A percentile compares a stretch with the other conserved stretches of the same genome.
Evolutionary conservation across 352 stramenopile genomes (phyloP).

Genomic region (Achlya hypogyna): DNA sequence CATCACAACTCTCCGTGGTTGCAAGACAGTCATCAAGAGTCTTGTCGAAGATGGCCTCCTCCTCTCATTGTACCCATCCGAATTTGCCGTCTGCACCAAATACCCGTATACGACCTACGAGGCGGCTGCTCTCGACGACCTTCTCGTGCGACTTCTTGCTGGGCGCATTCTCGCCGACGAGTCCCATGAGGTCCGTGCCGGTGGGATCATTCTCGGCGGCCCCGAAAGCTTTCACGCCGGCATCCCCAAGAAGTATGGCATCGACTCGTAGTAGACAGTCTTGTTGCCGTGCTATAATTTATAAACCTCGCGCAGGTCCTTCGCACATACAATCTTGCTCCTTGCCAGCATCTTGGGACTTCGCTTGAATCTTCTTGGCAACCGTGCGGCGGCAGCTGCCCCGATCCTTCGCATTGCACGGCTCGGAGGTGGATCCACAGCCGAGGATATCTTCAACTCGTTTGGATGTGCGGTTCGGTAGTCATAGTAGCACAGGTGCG

Average conservation of each 20-base stretch:
- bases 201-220: constrained; percentile 8
- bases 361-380: too few species aligned
- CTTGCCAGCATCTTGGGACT: too few species aligned
- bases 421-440: too few species aligned
- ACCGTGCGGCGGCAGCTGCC: too few species aligned
- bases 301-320: too few species aligned
- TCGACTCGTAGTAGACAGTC: constrained; percentile 1
- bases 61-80: constrained; percentile 1
- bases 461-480: too few species aligned
- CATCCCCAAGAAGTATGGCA: constrained; percentile 10
- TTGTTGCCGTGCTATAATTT: not conserved
- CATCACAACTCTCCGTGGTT: not conserved
- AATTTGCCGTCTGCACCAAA: not conserved
- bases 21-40: not conserved
- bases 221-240: constrained; percentile 19
- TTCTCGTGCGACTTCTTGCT: constrained; percentile 17
- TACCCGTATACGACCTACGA: constrained; percentile 7
- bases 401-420: too few species aligned
- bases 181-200: constrained; percentile 8
- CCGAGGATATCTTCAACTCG: too few species aligned
- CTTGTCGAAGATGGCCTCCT: constrained; percentile 9
- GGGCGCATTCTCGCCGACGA: constrained; percentile 17
- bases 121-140: constrained; percentile 7
- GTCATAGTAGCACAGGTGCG: too few species aligned
- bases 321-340: too few species aligned